A percentile compares a stretch with the other conserved stretches of the same genome.
These are phyloP conservation scores for Psidium friedrichsthalianum DNA, from an alignment of 345 rosid species.

Conservation along the genomic window DNA sequence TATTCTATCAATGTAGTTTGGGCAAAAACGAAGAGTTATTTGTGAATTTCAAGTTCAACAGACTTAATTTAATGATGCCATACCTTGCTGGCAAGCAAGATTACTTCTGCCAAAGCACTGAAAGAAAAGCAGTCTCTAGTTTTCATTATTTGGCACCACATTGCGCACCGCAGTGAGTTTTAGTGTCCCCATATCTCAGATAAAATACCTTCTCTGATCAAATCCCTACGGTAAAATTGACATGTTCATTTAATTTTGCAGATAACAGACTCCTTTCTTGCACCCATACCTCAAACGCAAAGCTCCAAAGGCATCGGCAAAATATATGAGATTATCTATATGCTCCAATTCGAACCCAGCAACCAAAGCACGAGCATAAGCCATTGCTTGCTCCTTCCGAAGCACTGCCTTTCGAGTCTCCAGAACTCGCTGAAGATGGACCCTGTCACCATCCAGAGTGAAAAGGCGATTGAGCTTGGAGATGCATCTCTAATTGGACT, in stretches of 20 bases:
- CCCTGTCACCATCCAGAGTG: slow-evolving; percentile 33
- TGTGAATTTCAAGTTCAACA: background rate
- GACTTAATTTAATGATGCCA: background rate
- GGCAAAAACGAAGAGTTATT: background rate
- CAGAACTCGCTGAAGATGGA: slow-evolving; percentile 74
- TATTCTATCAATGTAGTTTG: background rate
- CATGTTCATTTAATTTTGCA: background rate
- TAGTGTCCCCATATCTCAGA: background rate
- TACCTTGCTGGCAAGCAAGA: background rate
- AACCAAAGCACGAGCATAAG: slow-evolving; percentile 87
- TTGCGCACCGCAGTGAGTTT: background rate
- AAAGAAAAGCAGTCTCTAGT: background rate
- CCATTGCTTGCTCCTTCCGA: slow-evolving; percentile 97
- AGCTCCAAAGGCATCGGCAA: slow-evolving; percentile 93
- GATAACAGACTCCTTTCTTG: background rate
- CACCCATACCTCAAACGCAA: slow-evolving; percentile 63
- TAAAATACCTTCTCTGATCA: background rate
- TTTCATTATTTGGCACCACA: background rate
- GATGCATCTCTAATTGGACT: background rate
- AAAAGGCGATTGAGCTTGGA: background rate
- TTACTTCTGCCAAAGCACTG: background rate
- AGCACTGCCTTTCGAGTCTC: slow-evolving; percentile 74
- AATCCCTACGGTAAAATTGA: background rate
- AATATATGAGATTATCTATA: slow-evolving; percentile 65
- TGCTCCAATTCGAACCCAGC: slow-evolving; percentile 71